Conservation (phyloP, 2,329 filamentous ascomycete genomes). For the Cladosporium velox region DNA sequence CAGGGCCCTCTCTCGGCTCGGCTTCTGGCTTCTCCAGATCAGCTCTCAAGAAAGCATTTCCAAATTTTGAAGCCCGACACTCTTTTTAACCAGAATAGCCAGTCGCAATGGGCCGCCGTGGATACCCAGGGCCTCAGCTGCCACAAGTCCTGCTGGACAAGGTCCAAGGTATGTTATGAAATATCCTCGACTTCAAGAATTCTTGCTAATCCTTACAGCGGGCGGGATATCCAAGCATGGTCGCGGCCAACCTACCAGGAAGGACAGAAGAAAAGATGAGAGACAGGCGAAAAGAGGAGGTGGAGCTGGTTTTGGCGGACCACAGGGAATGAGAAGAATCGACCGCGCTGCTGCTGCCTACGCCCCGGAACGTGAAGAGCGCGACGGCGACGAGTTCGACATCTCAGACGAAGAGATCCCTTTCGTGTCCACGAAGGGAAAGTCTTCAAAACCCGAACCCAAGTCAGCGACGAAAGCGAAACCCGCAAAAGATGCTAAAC, state of each 20-base stretch:
- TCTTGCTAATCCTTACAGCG: slow-evolving; percentile 2
- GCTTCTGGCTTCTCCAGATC: slow-evolving; percentile 9
- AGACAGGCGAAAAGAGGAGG: slow-evolving; percentile 61
- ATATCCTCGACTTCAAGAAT: not conserved
- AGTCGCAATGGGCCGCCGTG: slow-evolving; percentile 30
- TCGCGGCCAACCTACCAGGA: slow-evolving; percentile 30
- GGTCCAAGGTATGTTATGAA: slow-evolving; percentile 29
- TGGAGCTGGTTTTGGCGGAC: not conserved
- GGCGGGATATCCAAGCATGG: slow-evolving; percentile 29
- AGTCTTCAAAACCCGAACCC: slow-evolving; percentile 22
- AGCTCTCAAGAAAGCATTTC: not conserved
- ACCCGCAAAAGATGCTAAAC: slow-evolving; percentile 32
- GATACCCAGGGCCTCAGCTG: slow-evolving; percentile 44
- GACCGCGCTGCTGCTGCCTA: slow-evolving; percentile 13
- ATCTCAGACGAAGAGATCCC: slow-evolving; percentile 30
- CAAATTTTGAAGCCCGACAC: slow-evolving; percentile 9
- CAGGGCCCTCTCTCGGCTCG: not conserved
- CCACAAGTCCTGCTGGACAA: slow-evolving; percentile 49
- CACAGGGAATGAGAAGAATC: slow-evolving; percentile 15
- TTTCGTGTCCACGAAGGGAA: slow-evolving; percentile 2
- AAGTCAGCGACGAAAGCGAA: not conserved
- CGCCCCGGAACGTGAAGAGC: slow-evolving; percentile 25
- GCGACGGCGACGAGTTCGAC: slow-evolving; percentile 41
- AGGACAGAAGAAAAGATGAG: slow-evolving; percentile 62
- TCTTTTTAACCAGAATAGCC: not conserved